These are phyloP conservation scores for Candida succiphila DNA, from an alignment of 805 yeast genomes.

Conservation along the genomic window DNA sequence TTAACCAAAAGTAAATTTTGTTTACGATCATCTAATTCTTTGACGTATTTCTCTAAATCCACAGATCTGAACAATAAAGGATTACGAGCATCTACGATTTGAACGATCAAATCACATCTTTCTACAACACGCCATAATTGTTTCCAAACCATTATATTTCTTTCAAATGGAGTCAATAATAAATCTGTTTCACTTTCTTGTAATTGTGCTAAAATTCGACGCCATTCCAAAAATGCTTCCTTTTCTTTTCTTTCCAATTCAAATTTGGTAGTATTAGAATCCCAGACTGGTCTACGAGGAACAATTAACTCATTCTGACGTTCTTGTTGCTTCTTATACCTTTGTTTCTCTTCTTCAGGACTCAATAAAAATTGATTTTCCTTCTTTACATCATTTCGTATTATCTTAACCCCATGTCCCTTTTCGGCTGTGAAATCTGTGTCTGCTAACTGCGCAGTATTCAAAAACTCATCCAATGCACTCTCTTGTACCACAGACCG, in stretches of 20 bases:
- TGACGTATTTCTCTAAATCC: constrained; percentile 74
- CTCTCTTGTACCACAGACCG: constrained; percentile 93
- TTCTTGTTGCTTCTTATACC: constrained; percentile 53
- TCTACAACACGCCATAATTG: constrained; percentile 98
- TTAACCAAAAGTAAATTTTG: constrained; percentile 77
- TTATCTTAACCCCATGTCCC: constrained; percentile 71
- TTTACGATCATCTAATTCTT: constrained; percentile 66
- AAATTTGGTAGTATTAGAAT: constrained; percentile 51
- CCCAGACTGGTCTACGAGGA: constrained; percentile 93
- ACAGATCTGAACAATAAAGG: constrained; percentile 84
- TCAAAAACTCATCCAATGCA: constrained; percentile 87
- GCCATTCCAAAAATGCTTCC: constrained; percentile 88
- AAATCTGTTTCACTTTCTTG: constrained; percentile 83
- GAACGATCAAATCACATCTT: constrained; percentile 87
- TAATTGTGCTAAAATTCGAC: constrained; percentile 76
- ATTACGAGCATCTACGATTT: constrained; percentile 95
- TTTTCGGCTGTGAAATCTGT: constrained; percentile 94
- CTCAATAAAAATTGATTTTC: constrained; percentile 64
- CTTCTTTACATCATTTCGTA: constrained; percentile 65
- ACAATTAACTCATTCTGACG: constrained; percentile 66
- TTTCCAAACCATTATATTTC: constrained; percentile 96
- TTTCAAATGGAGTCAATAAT: constrained; percentile 89
- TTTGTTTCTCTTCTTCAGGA: constrained; percentile 52
- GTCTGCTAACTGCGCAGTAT: constrained; percentile 92
- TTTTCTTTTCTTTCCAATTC: constrained; percentile 83